These are phyloP conservation scores for Neurospora sp. DNA, from an alignment of 2,329 filamentous ascomycete genomes.

Conservation along the genomic window DNA sequence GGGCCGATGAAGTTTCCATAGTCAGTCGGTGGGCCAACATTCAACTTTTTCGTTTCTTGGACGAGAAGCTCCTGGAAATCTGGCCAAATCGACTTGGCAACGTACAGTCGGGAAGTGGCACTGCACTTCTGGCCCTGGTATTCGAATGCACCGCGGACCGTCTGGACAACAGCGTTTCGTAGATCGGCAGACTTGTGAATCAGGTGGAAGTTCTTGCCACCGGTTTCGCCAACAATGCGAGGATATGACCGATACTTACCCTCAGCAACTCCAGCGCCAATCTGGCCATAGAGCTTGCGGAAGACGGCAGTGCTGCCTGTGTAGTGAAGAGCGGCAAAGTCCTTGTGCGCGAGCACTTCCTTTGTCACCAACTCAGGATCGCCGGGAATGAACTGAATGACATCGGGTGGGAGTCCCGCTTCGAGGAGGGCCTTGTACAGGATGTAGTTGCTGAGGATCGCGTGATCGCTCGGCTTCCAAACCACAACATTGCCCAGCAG, in stretches of 20 bases:
- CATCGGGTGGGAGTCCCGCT: constrained; percentile 77
- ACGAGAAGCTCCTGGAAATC: constrained; percentile 29
- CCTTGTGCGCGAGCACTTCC: constrained; percentile 61
- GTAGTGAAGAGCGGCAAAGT: constrained; percentile 90
- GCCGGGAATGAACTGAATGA: constrained; percentile 89
- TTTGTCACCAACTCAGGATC: constrained; percentile 77
- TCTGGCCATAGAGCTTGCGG: constrained; percentile 77
- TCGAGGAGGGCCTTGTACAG: constrained; percentile 85
- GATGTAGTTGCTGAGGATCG: constrained; percentile 85
- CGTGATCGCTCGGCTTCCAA: constrained; percentile 90
- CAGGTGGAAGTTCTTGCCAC: constrained; percentile 44
- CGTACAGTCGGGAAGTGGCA: constrained; percentile 42
- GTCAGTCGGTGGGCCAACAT: constrained; percentile 23
- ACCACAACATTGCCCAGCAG: constrained; percentile 90
- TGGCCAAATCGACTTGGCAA: constrained; percentile 35
- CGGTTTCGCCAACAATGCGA: constrained; percentile 39
- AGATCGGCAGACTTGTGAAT: constrained; percentile 37
- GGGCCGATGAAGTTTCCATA: constrained; percentile 33
- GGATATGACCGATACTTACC: constrained; percentile 72
- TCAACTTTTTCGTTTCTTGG: constrained; percentile 25
- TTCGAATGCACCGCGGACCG: constrained; percentile 38
- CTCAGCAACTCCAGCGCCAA: constrained; percentile 69
- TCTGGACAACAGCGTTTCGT: constrained; percentile 34
- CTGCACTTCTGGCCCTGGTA: constrained; percentile 44
- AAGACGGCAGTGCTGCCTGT: constrained; percentile 90